These are phyloP conservation scores for Aspergillus floridensis DNA, from an alignment of 2,329 filamentous ascomycete genomes.

Conservation along the genomic window DNA sequence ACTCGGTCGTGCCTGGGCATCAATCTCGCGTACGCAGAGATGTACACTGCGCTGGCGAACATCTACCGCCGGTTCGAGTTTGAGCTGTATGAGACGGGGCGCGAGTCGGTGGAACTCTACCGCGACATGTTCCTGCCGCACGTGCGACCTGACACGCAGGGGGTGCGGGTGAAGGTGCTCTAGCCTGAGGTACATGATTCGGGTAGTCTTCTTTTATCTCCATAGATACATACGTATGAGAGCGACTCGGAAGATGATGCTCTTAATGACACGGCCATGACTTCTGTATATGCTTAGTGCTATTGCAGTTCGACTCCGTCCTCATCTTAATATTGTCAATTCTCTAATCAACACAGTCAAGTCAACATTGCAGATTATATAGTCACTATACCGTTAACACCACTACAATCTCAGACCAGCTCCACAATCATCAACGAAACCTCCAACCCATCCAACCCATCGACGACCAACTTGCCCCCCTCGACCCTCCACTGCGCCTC, in stretches of 20 bases:
- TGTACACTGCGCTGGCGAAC: conserved; percentile 14
- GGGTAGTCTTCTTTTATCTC: background rate
- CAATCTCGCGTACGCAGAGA: conserved; percentile 15
- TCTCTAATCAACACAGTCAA: no score
- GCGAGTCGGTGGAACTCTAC: conserved; percentile 7
- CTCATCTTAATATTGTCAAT: no score
- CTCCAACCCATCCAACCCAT: background rate
- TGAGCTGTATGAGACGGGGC: conserved; percentile 13
- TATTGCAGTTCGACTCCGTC: no score
- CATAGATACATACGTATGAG: background rate
- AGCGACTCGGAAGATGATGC: background rate
- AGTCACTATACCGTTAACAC: no score
- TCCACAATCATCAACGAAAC: background rate
- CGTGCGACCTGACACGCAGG: conserved; percentile 10
- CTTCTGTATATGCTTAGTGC: no score
- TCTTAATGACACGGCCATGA: no score
- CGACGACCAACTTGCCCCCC: background rate
- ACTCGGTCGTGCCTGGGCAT: conserved; percentile 14
- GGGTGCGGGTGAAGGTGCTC: conserved; percentile 9
- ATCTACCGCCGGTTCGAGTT: conserved; percentile 14
- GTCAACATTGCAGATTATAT: no score
- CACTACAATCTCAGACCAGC: background rate
- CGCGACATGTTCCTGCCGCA: conserved; percentile 15
- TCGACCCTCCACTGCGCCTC: background rate
- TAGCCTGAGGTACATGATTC: no score